Evolutionary conservation across 805 yeast genomes (phyloP).

Genomic region (Candida multigemmis): DNA sequence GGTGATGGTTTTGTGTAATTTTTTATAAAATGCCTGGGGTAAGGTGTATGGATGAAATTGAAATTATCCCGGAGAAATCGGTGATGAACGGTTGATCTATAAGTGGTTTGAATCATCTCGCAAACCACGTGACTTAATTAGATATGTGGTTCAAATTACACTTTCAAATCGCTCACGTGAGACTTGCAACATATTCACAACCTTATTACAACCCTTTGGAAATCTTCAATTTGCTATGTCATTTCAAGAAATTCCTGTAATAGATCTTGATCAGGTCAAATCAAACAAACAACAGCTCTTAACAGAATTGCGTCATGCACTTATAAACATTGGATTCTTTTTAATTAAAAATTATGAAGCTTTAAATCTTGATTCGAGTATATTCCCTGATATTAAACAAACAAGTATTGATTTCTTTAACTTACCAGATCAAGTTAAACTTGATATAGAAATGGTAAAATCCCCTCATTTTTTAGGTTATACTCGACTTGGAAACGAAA

Average conservation of each 20-base stretch:
- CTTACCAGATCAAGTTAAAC: conserved; percentile 37
- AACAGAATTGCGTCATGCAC: conserved; percentile 31
- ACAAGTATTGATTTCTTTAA: conserved; percentile 36
- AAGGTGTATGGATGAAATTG: no score
- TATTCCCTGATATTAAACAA: conserved; percentile 26
- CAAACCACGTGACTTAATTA: no score
- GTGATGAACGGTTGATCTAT: no score
- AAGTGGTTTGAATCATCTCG: no score
- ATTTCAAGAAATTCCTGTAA: conserved; percentile 30
- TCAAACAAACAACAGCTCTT: conserved; percentile 34
- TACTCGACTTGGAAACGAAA: conserved; percentile 48
- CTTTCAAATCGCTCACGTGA: no score
- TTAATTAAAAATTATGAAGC: conserved; percentile 30
- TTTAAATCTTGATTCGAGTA: conserved; percentile 31
- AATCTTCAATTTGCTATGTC: conserved; percentile 13
- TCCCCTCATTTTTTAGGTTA: conserved; percentile 55
- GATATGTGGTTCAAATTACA: no score
- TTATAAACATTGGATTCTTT: conserved; percentile 50
- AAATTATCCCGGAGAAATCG: no score
- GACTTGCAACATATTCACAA: no score
- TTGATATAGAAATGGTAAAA: conserved; percentile 40
- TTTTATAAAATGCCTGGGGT: conserved; percentile 2
- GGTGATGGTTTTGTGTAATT: conserved; percentile 2
- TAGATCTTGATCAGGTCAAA: conserved; percentile 32
- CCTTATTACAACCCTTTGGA: no score